Evolutionary conservation across 78 protist genomes (phyloP), one percentile per base, ranked within the genome.

Genomic region (Fonticula alba): DNA sequence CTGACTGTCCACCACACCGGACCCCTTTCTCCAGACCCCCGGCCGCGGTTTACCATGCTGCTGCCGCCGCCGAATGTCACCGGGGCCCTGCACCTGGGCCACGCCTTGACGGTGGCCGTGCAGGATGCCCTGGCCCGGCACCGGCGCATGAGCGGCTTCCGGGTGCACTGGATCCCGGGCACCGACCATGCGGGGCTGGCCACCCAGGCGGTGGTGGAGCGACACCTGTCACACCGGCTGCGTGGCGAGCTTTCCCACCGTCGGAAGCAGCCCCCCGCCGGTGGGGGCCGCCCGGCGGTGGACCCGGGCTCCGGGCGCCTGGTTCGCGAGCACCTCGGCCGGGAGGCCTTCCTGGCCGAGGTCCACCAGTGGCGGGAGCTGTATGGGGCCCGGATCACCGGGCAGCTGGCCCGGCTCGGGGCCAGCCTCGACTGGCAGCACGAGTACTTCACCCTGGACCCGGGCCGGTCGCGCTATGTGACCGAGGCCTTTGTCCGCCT

Each of bases 31-130:
- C 40, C 2, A 31, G 6, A 57, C 31, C 64, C 73, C 57, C 75
- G 77, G 64, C 65, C 71, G 33, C 67, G 52, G 58, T 96, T 78
- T 47, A 69, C 74, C 14, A 90, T 95, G 50, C 76, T 73, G 63
- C 76, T 94, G 27, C 99, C 99, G 27, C 99, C 99, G 38, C 99
- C 99, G 33, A 97, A 97, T 77, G 99, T 97, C 60, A 97, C 99
- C 13, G 99, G 99, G 27, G 19, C 81, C 4, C 83, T 97, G 22
- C 99, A 97, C 74, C 33, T 97, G 4, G 99, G 99, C 15, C 99
- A 95, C 72, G 98, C 98, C n/a, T 76, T 95, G 60, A 87, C 93
- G 13, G 69, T 29, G 26, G 63, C 97, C 49, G 62, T 92, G 33
- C 89, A 93, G 66, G 95, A 86, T 67, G 7, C 86, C 13, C 22